A percentile compares a stretch with the other conserved stretches of the same genome.
Evolutionary conservation across 163 green algal genomes (phyloP).

Genomic region (Prototheca wickerhamii): DNA sequence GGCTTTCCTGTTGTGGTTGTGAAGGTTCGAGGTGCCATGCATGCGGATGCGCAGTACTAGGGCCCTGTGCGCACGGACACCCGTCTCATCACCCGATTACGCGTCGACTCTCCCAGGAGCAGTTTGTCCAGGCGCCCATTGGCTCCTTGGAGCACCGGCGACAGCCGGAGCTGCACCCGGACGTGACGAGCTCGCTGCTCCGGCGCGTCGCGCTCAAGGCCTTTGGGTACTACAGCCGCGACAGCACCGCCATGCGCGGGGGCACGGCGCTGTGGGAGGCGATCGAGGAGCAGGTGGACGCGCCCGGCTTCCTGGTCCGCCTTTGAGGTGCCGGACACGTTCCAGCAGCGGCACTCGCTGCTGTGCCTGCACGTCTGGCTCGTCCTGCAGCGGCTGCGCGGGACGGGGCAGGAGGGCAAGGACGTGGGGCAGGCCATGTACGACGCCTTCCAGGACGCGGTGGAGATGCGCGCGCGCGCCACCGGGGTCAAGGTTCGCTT

Average conservation of each 20-base stretch:
- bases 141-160: slow-evolving; percentile 15
- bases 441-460: slow-evolving; percentile 60
- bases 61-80: too few species aligned
- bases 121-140: neutral
- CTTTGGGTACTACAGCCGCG: slow-evolving; percentile 43
- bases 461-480: slow-evolving; percentile 48
- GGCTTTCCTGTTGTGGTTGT: too few species aligned
- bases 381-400: slow-evolving; percentile 46
- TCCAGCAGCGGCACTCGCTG: slow-evolving; percentile 42
- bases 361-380: slow-evolving; percentile 68
- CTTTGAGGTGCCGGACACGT: slow-evolving; percentile 34
- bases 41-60: too few species aligned
- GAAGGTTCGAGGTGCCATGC: too few species aligned
- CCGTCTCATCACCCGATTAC: too few species aligned
- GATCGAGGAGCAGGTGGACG: slow-evolving; percentile 19
- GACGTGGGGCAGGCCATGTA: slow-evolving; percentile 53
- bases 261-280: slow-evolving; percentile 15
- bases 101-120: too few species aligned
- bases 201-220: slow-evolving; percentile 27
- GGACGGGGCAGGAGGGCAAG: slow-evolving; percentile 43
- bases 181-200: slow-evolving; percentile 2
- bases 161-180: slow-evolving; percentile 12
- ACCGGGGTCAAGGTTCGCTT: slow-evolving; percentile 53
- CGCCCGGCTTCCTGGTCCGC: slow-evolving; percentile 15
- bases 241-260: slow-evolving; percentile 28